Conservation (phyloP, 1,284 basidiomycete species). For the Thecaphora frezii region DNA sequence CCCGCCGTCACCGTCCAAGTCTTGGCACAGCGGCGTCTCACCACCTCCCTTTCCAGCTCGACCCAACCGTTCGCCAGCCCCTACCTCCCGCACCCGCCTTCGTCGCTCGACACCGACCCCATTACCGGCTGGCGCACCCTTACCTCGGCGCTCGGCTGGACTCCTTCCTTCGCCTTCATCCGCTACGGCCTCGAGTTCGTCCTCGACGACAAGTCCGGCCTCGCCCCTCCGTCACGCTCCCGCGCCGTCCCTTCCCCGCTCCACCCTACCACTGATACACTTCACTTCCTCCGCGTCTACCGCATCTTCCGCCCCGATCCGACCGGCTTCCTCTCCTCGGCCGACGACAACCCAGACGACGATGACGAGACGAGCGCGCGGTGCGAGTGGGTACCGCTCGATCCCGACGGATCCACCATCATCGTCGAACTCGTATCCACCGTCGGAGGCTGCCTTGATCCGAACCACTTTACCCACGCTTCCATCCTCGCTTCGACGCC, state of each 20-base stretch:
- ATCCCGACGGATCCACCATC: slow-evolving; percentile 21
- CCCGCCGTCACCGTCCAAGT: slow-evolving; percentile 22
- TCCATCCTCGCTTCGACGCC: slow-evolving; percentile 2
- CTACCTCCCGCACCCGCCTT: slow-evolving; percentile 5
- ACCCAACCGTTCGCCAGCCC: background rate
- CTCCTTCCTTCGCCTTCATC: slow-evolving; percentile 17
- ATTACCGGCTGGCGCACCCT: slow-evolving; percentile 28
- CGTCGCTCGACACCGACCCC: slow-evolving; percentile 12
- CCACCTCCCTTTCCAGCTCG: too few relatives aligned
- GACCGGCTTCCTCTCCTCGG: slow-evolving; percentile 2
- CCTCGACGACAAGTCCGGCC: slow-evolving; percentile 6
- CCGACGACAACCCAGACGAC: slow-evolving; percentile 10
- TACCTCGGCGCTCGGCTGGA: slow-evolving; percentile 29
- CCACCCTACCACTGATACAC: slow-evolving; percentile 16
- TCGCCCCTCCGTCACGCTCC: slow-evolving; percentile 4
- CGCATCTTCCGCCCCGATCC: slow-evolving; percentile 33
- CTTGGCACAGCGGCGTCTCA: background rate
- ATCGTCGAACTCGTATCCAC: slow-evolving; percentile 21
- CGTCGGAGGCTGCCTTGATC: slow-evolving; percentile 21
- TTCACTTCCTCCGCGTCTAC: slow-evolving; percentile 20
- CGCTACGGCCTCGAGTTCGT: slow-evolving; percentile 19
- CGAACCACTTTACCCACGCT: slow-evolving; percentile 20
- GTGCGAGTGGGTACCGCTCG: slow-evolving; percentile 18
- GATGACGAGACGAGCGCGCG: background rate
- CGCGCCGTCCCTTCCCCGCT: slow-evolving; percentile 5